Conservation (phyloP, 306 rosid species). For the Cicer judaicum region DNA sequence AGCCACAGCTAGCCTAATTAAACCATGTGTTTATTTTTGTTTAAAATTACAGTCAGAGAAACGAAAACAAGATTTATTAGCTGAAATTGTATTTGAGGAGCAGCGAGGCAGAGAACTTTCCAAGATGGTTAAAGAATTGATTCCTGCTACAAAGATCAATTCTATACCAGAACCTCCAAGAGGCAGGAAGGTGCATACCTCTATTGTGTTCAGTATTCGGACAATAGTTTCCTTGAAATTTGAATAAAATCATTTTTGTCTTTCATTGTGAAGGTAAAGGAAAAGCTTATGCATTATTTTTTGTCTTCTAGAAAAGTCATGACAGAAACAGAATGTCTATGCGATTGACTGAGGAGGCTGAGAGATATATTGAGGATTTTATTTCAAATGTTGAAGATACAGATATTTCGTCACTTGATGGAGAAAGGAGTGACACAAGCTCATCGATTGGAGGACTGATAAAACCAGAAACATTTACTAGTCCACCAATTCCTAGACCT, state of each 20-base stretch:
- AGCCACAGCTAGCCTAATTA: slow-evolving; percentile 4
- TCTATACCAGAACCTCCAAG: slow-evolving; percentile 56
- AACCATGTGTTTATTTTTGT: neutral
- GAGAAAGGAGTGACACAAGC: slow-evolving; percentile 95
- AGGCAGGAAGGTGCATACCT: slow-evolving; percentile 65
- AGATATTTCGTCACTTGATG: slow-evolving; percentile 91
- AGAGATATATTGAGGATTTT: slow-evolving; percentile 89
- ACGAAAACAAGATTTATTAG: slow-evolving; percentile 79
- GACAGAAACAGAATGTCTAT: slow-evolving; percentile 77
- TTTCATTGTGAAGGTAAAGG: slow-evolving; percentile 26
- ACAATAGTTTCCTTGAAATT: slow-evolving; percentile 29
- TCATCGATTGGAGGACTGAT: slow-evolving; percentile 79
- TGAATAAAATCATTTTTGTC: neutral
- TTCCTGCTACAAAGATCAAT: slow-evolving; percentile 61
- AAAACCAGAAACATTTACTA: slow-evolving; percentile 55
- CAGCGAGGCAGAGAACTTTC: slow-evolving; percentile 81
- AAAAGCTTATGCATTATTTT: slow-evolving; percentile 28
- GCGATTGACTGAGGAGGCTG: slow-evolving; percentile 89
- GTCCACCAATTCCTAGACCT: slow-evolving; percentile 58
- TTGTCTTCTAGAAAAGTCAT: slow-evolving; percentile 70
- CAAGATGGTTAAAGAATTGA: slow-evolving; percentile 64
- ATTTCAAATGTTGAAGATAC: slow-evolving; percentile 95
- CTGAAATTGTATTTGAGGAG: slow-evolving; percentile 78
- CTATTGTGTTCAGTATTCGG: slow-evolving; percentile 32
- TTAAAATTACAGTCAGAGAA: slow-evolving; percentile 73